phyloP scores from a whole-genome alignment of 768 basidiomycete genomes.

The Roridomyces roridus region DNA sequence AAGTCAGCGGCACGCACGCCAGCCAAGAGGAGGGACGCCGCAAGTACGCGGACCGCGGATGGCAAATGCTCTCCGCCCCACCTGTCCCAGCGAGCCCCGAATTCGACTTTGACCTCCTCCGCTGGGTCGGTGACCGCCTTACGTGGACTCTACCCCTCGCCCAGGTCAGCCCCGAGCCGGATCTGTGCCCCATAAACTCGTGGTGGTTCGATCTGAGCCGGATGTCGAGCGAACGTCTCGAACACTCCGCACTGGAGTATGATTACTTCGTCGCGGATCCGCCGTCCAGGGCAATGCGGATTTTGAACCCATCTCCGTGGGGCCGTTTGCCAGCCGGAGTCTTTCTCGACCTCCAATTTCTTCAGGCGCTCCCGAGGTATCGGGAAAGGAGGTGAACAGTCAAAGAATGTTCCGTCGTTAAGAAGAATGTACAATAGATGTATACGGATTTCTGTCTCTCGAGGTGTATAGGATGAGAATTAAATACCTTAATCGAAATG shows the following conservation, averaged over 20 bases:
- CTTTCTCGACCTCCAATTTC: too few relatives aligned
- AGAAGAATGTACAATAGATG: too few relatives aligned
- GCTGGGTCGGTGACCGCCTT: slow-evolving; percentile 12
- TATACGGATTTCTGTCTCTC: too few relatives aligned
- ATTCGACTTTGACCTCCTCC: not conserved
- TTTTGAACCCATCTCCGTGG: too few relatives aligned
- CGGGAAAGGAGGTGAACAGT: not conserved
- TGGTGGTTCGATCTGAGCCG: not conserved
- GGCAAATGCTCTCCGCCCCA: slow-evolving; percentile 28
- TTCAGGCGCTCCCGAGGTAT: too few relatives aligned
- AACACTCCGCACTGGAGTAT: not conserved
- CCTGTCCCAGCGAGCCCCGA: not conserved
- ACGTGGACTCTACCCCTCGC: slow-evolving; percentile 10
- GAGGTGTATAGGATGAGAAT: too few relatives aligned
- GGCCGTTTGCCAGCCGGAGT: too few relatives aligned
- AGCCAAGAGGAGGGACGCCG: slow-evolving; percentile 19
- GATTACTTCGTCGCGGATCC: not conserved
- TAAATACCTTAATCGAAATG: too few relatives aligned
- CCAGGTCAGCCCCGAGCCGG: not conserved
- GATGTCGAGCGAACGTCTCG: not conserved
- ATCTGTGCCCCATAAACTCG: slow-evolving; percentile 7
- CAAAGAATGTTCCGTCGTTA: too few relatives aligned
- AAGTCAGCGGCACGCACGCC: slow-evolving; percentile 1
- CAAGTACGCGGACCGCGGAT: slow-evolving; percentile 47
- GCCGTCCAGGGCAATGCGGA: too few relatives aligned